A percentile compares a stretch with the other conserved stretches of the same genome.
Evolutionary conservation across 1,139 yeast species (phyloP).

Genomic region (Yarrowia galli): DNA sequence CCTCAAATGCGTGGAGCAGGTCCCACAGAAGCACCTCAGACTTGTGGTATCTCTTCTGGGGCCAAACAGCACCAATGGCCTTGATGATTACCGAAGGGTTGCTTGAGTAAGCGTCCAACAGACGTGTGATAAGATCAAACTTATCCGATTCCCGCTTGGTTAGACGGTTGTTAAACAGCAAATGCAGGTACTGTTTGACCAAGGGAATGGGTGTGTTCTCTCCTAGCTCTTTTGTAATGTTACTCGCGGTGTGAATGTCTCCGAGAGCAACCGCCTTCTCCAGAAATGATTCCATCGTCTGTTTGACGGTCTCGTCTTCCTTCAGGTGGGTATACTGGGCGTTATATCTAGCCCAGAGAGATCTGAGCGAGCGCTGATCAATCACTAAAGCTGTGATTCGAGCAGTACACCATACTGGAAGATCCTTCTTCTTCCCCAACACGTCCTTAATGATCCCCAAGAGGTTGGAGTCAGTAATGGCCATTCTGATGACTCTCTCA

Average conservation of each 20-base stretch:
- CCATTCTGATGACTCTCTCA: slow-evolving; percentile 15
- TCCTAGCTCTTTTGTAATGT: slow-evolving; percentile 2
- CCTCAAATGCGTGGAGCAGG: slow-evolving; percentile 12
- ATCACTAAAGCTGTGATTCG: slow-evolving; percentile 9
- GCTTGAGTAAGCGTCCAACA: not conserved
- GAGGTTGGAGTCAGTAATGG: not conserved
- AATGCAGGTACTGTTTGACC: slow-evolving; percentile 17
- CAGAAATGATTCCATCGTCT: slow-evolving; percentile 8
- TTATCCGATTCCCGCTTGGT: not conserved
- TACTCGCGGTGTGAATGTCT: slow-evolving; percentile 6
- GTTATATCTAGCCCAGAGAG: slow-evolving; percentile 4
- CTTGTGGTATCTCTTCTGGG: slow-evolving; percentile 1
- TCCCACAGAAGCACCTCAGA: slow-evolving; percentile 22
- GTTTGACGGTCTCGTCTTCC: slow-evolving; percentile 13
- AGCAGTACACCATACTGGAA: slow-evolving; percentile 21
- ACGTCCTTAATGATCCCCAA: slow-evolving; percentile 5
- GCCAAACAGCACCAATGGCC: slow-evolving; percentile 9
- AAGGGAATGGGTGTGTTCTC: not conserved
- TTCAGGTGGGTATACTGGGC: not conserved
- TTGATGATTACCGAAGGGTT: not conserved
- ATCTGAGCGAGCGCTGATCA: not conserved
- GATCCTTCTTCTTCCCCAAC: not conserved
- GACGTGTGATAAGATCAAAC: slow-evolving; percentile 13
- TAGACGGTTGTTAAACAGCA: slow-evolving; percentile 12
- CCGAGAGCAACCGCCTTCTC: slow-evolving; percentile 19